Percentiles rank a stretch among this genome's conserved stretches.
Conservation (phyloP, 2,329 filamentous ascomycete species). For the Alternaria burnsii region DNA sequence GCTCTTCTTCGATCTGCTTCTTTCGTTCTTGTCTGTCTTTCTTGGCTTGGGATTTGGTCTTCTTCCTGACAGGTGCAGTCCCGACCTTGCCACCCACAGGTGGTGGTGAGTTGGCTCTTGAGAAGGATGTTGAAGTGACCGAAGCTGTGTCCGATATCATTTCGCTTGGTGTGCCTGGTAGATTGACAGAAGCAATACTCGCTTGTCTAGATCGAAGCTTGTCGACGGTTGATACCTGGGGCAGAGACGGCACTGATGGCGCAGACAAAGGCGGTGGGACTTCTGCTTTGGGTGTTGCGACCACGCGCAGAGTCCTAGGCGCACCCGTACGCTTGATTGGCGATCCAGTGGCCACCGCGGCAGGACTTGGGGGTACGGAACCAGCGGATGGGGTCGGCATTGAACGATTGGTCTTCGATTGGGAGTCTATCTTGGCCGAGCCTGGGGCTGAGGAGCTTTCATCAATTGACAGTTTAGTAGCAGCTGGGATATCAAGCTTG, state of each 20-base stretch:
- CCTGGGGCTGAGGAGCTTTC: slow-evolving; percentile 26
- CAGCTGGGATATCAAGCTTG: slow-evolving; percentile 58
- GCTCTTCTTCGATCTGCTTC: slow-evolving; percentile 69
- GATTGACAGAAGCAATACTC: slow-evolving; percentile 65
- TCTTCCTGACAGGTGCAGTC: slow-evolving; percentile 71
- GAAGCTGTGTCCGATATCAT: slow-evolving; percentile 80
- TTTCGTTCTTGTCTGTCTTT: slow-evolving; percentile 73
- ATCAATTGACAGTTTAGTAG: slow-evolving; percentile 36
- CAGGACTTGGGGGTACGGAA: slow-evolving; percentile 60
- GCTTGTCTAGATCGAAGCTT: slow-evolving; percentile 61
- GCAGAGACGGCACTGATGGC: slow-evolving; percentile 39
- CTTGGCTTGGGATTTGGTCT: slow-evolving; percentile 80
- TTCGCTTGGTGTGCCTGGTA: slow-evolving; percentile 80
- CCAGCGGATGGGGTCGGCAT: slow-evolving; percentile 55
- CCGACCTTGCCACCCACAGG: slow-evolving; percentile 70
- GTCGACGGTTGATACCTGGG: slow-evolving; percentile 48
- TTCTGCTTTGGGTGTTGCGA: slow-evolving; percentile 72
- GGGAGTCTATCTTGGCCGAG: slow-evolving; percentile 33
- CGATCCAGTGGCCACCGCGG: slow-evolving; percentile 60
- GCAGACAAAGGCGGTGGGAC: slow-evolving; percentile 55
- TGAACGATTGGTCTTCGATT: slow-evolving; percentile 35
- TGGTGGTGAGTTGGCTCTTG: slow-evolving; percentile 74
- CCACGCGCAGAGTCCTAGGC: slow-evolving; percentile 73
- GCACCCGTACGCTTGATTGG: slow-evolving; percentile 53
- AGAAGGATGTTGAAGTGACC: slow-evolving; percentile 74